A percentile compares a stretch with the other conserved stretches of the same genome.
Evolutionary conservation across 768 basidiomycete genomes (phyloP).

Genomic region (Strobilomyces dryophilus): DNA sequence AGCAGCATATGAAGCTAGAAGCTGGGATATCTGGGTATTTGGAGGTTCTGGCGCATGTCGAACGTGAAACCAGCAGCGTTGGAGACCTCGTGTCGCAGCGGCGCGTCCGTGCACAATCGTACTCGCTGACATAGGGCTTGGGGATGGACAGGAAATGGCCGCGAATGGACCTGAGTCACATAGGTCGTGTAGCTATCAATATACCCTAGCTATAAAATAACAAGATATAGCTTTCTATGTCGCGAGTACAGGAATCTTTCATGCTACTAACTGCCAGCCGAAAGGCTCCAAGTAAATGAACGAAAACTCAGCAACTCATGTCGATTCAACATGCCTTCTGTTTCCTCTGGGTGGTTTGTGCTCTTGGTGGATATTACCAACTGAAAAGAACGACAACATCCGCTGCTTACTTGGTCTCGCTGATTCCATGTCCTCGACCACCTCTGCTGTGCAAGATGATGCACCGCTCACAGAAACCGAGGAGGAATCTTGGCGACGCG

Average conservation of each 20-base stretch:
- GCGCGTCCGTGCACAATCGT: not conserved
- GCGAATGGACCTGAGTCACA: not conserved
- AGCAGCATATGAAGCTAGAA: conserved; percentile 60
- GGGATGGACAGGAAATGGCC: not conserved
- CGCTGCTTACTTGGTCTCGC: conserved; percentile 27
- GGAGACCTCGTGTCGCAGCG: conserved; percentile 2
- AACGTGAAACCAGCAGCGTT: conserved; percentile 21
- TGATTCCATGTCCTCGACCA: conserved; percentile 23
- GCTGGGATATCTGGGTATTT: conserved; percentile 49
- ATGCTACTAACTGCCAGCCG: conserved; percentile 4
- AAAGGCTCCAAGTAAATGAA: not conserved
- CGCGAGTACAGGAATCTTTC: conserved; percentile 16
- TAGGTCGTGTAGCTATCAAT: not conserved
- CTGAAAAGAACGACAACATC: not conserved
- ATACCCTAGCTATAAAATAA: conserved; percentile 15
- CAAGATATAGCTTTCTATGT: conserved; percentile 25
- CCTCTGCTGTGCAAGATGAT: conserved; percentile 30
- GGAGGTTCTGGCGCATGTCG: conserved; percentile 46
- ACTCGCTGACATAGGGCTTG: conserved; percentile 1
- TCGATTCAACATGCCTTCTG: conserved; percentile 19
- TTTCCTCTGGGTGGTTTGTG: conserved; percentile 22
- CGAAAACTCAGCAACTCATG: conserved; percentile 3
- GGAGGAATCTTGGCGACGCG: conserved; percentile 27
- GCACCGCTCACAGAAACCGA: conserved; percentile 30
- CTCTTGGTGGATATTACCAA: conserved; percentile 12